Evolutionary conservation across 306 rosid species (phyloP).

Genomic region (Trifolium subterraneum): DNA sequence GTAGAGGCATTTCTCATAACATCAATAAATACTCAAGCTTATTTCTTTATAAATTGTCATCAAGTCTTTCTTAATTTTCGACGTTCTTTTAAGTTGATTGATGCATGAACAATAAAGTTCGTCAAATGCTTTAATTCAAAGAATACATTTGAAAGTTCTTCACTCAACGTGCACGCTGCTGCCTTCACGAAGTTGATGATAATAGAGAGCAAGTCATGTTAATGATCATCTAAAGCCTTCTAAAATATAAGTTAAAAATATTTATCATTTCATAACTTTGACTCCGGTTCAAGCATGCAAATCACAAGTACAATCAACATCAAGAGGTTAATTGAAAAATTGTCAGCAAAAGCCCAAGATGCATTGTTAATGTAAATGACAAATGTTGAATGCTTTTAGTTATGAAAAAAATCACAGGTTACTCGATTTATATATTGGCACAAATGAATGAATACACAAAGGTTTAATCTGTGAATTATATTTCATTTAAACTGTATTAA

Average conservation of each 20-base stretch:
- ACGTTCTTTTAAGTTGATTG: not conserved
- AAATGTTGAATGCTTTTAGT: not conserved
- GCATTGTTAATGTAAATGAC: constrained; percentile 11
- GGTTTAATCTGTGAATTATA: constrained; percentile 40
- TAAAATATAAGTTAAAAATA: not conserved
- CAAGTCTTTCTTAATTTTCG: too few relatives aligned
- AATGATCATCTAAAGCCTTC: not conserved
- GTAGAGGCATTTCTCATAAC: too few relatives aligned
- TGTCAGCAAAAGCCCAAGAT: not conserved
- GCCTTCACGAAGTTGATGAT: not conserved
- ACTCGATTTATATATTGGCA: constrained; percentile 47
- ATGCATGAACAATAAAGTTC: not conserved
- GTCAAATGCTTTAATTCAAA: too few relatives aligned
- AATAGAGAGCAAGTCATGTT: not conserved
- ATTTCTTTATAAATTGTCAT: too few relatives aligned
- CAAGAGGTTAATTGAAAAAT: not conserved
- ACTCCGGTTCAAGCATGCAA: not conserved
- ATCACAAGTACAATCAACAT: not conserved
- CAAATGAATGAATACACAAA: constrained; percentile 55
- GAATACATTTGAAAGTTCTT: too few relatives aligned
- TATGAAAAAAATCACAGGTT: constrained; percentile 39
- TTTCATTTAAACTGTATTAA: constrained; percentile 45
- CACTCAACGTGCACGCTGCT: too few relatives aligned
- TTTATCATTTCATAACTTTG: not conserved
- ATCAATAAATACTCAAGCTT: too few relatives aligned